Evolutionary conservation across 192 early-diverging fungal species (phyloP), one percentile per base, ranked within the genome.

Genomic region (Backusella psychrophila): DNA sequence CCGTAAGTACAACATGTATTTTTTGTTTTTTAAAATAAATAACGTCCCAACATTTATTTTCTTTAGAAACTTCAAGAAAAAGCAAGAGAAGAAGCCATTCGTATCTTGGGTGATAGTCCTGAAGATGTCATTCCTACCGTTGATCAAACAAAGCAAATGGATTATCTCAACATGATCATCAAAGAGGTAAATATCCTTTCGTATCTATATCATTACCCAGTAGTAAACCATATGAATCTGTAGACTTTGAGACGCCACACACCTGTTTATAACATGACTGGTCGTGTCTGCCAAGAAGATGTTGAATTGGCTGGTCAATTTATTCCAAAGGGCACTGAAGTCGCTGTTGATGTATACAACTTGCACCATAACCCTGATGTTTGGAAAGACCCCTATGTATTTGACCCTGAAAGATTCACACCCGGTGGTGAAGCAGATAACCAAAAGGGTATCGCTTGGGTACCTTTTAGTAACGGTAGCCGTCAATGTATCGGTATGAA

Each of bases 401-500:
- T 82, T 71, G 46, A 73, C 41, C 81, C 81, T 36, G 77, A 75
- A 9, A 59, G 81, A 26, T 82, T 82, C 44, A 49, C 59, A 42
- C 69, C 72, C 26, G 77, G 73, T 34, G 73, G 69, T 11, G 80
- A 78, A 39, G 59, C 56, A 15, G 74, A 80, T 11, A 15, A 56
- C 6, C 76, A 74, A 21, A 21, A 26, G 36, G 65, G 72, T 6
- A 41, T 75, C 1, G 29, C 78, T 73, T 82, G 81, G 85, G 73
- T 87, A 1, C 85, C 90, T 31, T 91, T 91, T 56, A 83, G 86
- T 77, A 84, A 77, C 31, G 90, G 89, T 36, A 75, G 75, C 33
- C 86, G 86, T 34, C 80, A 87, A 69, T 91, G 91, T 78, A 83
- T 90, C 31, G 89, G 89, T 8, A 74, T 81, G 81, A 85, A 87